Evolutionary conservation across 495 filamentous ascomycete genomes (phyloP), one percentile per base, ranked within the genome.

Genomic region (Recurvomyces mirabilis): DNA sequence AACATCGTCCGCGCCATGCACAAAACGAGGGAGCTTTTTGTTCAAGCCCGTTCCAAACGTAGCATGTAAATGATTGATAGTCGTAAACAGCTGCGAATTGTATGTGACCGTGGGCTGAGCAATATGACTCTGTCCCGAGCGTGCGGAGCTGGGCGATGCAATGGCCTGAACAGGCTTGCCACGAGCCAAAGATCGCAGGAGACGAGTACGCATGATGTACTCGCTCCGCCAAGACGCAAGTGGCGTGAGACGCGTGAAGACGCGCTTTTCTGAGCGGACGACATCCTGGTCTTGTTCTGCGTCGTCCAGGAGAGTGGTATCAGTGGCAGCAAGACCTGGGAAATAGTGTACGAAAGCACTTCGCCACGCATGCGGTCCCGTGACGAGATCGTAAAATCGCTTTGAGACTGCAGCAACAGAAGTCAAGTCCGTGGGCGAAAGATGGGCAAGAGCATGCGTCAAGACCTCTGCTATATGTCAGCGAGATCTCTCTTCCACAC

Each of bases 141-240:
- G 68, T 19, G 69, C 65, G 30, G 64, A 60, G 38, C 62, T 72
- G 52, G 57, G 74, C 58, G 65, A 68, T 49, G 55, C 64, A 40
- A 67, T 72, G 53, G 63, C 71, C 55, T 69, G 72, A 46, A 68
- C 71, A 42, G 77, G 79, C 62, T 81, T 93, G 64, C 87, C 88
- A 40, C 84, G 74, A 24, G 68, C 70, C 41, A 95, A 67, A 37
- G 83, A 88, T 29, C 85, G 74, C 30, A 95, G 68, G 46, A 94
- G 68, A 33, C 81, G 75, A n/a, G 86, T 95, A 19, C 88, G 72
- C 22, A 91, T 60, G 30, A 94, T 81, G 57, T 94, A 95, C 58
- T 95, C 88, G 59, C 84, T 93, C 23, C 87, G 75, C 88, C 88
- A 95, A 1, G 87, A 87, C 15, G 84, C 80, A 32, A 84, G 65